Evolutionary conservation across 257 asterid genomes (phyloP), one percentile per base, ranked within the genome.

Genomic region (Petunia axillaris): DNA sequence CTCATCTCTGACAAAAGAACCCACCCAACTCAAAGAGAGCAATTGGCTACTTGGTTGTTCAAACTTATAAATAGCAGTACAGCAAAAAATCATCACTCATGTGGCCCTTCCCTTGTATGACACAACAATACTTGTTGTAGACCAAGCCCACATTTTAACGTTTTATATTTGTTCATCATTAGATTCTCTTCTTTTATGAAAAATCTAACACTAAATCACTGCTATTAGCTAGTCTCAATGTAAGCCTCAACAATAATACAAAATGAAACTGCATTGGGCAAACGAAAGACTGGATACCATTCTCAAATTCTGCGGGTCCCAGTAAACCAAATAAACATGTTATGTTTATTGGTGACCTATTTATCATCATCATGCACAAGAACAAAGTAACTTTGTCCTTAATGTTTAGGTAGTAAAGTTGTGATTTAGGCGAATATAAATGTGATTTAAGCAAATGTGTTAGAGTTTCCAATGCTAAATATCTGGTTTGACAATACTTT

Each of bases 61-160:
- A 50, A 50, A 48, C 35, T 48, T 48, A 48, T 71, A 25, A 11
- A 71, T 71, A 44, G 14, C 77, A 70, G 75, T 67, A 43, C 40
- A 43, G 55, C 55, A 71, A 48, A 71, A 60, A 50, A 71, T 71
- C 77, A 71, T 71, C 39, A 50, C 4, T 68, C 43, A 9, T 71
- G 77, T 71, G 77, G 77, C 48, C 77, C 25, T 25, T 25, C 25
- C 25, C 25, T 25, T 25, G 25, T 25, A 25, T 25, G 25, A 25
- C 77, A 52, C 9, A 52, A 52, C 57, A 52, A 10, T 4, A 52
- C 57, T 52, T 52, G 15, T 50, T 71, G 4, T 48, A 50, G 35
- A 71, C 77, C 60, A 71, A 71, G 2, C 44, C 60, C n/a, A 48
- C 77, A 71, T 44, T 48, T 71, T 59, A 70, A 10, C 25, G 1